Base-by-base conservation (phyloP, 2,329 filamentous ascomycete genomes). In the Colletotrichum godetiae region DNA sequence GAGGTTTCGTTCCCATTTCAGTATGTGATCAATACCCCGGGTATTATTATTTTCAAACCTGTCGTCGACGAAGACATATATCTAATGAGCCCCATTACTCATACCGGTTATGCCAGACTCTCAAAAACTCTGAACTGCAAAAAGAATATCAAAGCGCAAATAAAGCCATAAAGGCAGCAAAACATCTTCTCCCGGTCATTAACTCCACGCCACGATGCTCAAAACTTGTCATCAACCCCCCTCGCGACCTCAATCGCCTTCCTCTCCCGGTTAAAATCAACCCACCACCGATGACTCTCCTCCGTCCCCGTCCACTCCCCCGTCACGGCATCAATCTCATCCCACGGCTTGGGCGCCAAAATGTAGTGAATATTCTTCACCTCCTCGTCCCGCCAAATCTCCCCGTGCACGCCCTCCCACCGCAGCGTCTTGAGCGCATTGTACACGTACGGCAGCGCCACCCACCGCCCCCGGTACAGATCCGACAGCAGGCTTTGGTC, bases 361-460 rank as follows among this genome's bases (percentile, higher is more conserved):
- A 92, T 91, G 74, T 90, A 91, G 78, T 92, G 90, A 6, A 92
- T 80, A 76, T 90, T 91, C 83, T 90, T 91, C 62, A 92, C 88
- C 53, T 82, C 78, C 22, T 87, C 87, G 76, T 92, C 90, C 12
- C 83, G 80, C 90, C 90, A 92, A 69, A 92, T 88, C 68, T 81
- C 78, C 33, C 81, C 80, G 77, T 92, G 90, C 35, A 91, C 88
- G 13, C 82, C 84, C 19, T 83, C 77, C 83, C 85, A 85, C 19
- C 88, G 82, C 83, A 92, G 74, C 19, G 90, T 91, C 86, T 92
- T 91, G 74, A 92, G 85, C 11, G 89, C 90, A 76, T 92, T 92
- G 79, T 91, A 92, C 15, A 87, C 82, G 76, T 91, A 92, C 1
- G 89, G 89, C 76, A 92, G 82, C 6, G 87, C 79, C 13, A 89